These are phyloP conservation scores for Bipolaris zeicola DNA, from an alignment of 2,329 filamentous ascomycete species.

Conservation along the genomic window DNA sequence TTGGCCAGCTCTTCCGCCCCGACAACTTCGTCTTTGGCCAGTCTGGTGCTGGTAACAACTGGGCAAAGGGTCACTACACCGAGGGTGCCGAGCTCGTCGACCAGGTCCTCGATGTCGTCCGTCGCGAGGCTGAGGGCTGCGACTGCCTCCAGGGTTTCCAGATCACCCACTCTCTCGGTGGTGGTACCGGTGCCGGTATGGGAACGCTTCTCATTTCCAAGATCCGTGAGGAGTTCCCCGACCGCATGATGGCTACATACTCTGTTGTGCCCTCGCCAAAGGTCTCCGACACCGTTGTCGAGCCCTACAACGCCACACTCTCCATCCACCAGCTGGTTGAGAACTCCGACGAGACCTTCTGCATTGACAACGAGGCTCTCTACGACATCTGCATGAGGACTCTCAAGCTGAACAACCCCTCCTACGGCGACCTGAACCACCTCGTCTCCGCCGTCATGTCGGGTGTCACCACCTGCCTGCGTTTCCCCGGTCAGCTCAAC, in stretches of 20 bases:
- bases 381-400: slow-evolving; percentile 99
- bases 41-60: slow-evolving; percentile 99
- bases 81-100: slow-evolving; percentile 99
- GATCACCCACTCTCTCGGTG: slow-evolving; percentile 99
- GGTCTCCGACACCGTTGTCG: slow-evolving; percentile 99
- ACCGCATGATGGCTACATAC: slow-evolving; percentile 99
- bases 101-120: slow-evolving; percentile 96
- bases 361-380: slow-evolving; percentile 99
- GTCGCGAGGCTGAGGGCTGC: slow-evolving; percentile 97
- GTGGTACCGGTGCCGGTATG: slow-evolving; percentile 99
- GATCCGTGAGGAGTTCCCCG: slow-evolving; percentile 99
- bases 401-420: slow-evolving; percentile 97
- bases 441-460: slow-evolving; percentile 99
- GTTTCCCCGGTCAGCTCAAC: slow-evolving; percentile 99
- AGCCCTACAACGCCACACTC: slow-evolving; percentile 99
- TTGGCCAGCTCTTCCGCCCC: slow-evolving; percentile 98
- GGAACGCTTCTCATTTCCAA: slow-evolving; percentile 99
- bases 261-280: slow-evolving; percentile 98
- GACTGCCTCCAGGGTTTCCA: slow-evolving; percentile 99
- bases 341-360: slow-evolving; percentile 99
- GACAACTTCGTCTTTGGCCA: slow-evolving; percentile 99
- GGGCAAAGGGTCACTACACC: slow-evolving; percentile 99
- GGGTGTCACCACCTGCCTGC: slow-evolving; percentile 95
- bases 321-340: slow-evolving; percentile 99
- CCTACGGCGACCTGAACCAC: slow-evolving; percentile 99